Evolutionary conservation across 1,139 yeast species (phyloP).

Genomic region (Cylindricascospora bacillispora): DNA sequence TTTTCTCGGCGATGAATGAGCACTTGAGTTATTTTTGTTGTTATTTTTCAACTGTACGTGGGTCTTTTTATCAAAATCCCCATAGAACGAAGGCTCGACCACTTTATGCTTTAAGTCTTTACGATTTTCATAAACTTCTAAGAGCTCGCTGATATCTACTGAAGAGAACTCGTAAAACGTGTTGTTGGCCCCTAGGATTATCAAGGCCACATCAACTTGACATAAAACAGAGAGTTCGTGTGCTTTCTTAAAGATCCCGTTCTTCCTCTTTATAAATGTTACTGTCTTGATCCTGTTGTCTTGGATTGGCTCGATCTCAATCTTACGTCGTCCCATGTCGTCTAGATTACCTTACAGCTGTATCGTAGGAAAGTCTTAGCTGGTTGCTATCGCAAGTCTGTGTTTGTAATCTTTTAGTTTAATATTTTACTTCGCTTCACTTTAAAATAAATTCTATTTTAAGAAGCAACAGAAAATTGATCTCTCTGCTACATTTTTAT

Average conservation of each 20-base stretch:
- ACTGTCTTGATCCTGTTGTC: slow-evolving; percentile 84
- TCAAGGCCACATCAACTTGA: slow-evolving; percentile 84
- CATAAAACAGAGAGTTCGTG: slow-evolving; percentile 88
- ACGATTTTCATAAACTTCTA: slow-evolving; percentile 37
- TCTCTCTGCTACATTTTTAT: too few species aligned
- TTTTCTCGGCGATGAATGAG: neutral
- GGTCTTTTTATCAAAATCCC: slow-evolving; percentile 22
- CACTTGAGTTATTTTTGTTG: neutral
- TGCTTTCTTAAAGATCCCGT: slow-evolving; percentile 92
- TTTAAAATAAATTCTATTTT: too few species aligned
- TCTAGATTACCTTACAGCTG: too few species aligned
- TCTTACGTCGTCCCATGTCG: slow-evolving; percentile 90
- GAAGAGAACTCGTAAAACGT: slow-evolving; percentile 69
- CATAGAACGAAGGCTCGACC: slow-evolving; percentile 50
- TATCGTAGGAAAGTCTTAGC: too few species aligned
- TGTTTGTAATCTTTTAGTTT: slow-evolving; percentile 1
- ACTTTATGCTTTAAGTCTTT: slow-evolving; percentile 36
- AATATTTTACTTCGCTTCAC: slow-evolving; percentile 1
- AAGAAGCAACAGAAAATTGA: too few species aligned
- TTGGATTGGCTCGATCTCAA: slow-evolving; percentile 79
- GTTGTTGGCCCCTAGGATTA: slow-evolving; percentile 77
- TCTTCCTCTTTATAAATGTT: slow-evolving; percentile 87
- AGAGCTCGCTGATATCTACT: slow-evolving; percentile 49
- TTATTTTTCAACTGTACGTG: neutral
- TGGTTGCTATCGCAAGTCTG: slow-evolving; percentile 1